Conservation (phyloP, 352 stramenopile genomes). For the Pythium chondricola region DNA sequence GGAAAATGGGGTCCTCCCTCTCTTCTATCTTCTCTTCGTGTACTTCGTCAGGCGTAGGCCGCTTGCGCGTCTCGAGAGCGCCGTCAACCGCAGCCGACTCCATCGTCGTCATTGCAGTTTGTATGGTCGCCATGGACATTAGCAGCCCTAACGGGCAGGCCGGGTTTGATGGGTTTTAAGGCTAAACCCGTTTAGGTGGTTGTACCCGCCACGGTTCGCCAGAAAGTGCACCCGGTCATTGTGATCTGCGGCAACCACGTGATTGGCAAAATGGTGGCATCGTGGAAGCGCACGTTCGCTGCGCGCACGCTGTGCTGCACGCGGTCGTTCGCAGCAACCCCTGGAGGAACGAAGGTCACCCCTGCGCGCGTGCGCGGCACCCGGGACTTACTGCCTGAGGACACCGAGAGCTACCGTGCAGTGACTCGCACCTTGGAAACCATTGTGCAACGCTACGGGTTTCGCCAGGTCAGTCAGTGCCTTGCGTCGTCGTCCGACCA, state of each 20-base stretch:
- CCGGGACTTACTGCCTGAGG: constrained; percentile 58
- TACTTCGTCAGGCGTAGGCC: background rate
- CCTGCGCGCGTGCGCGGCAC: constrained; percentile 66
- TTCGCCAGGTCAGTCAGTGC: constrained; percentile 40
- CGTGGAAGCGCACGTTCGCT: too few species aligned
- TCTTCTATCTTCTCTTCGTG: constrained; percentile 1
- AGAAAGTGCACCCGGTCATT: too few species aligned
- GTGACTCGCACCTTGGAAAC: constrained; percentile 52
- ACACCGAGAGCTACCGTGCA: constrained; percentile 55
- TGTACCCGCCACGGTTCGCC: too few species aligned
- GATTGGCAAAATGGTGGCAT: too few species aligned
- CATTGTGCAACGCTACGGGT: constrained; percentile 66
- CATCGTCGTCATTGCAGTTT: background rate
- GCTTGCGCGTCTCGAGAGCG: background rate
- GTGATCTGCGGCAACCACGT: too few species aligned
- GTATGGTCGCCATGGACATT: too few species aligned
- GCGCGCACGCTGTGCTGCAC: background rate
- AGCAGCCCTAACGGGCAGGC: too few species aligned
- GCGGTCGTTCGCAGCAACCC: constrained; percentile 18
- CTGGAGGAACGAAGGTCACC: constrained; percentile 22
- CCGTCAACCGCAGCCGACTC: background rate
- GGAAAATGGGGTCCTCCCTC: constrained; percentile 15
- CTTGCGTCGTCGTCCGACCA: background rate
- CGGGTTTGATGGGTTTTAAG: too few species aligned
- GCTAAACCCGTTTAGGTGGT: too few species aligned